phyloP scores from a whole-genome alignment of 192 early-diverging fungal species.

The Entomortierella parvispora region DNA sequence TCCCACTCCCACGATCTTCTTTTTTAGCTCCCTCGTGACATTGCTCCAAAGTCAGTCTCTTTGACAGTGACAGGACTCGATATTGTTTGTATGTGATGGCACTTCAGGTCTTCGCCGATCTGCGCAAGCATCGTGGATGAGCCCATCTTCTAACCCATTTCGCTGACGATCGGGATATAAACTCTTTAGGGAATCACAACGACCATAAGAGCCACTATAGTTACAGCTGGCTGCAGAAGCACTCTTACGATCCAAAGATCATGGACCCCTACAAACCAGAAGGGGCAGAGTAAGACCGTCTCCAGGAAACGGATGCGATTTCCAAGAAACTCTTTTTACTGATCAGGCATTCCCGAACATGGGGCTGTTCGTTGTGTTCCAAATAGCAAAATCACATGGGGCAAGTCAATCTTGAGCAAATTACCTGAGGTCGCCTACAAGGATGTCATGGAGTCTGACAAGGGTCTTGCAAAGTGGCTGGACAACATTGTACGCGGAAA shows the following conservation, averaged over 20 bases:
- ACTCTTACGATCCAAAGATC: constrained; percentile 73
- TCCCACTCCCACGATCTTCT: not conserved
- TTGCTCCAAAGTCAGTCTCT: constrained; percentile 55
- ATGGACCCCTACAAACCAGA: constrained; percentile 27
- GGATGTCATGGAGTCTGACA: constrained; percentile 73
- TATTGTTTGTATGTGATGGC: constrained; percentile 52
- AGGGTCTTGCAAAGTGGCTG: constrained; percentile 77
- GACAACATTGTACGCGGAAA: constrained; percentile 63
- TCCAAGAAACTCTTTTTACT: constrained; percentile 1
- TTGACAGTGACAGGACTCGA: constrained; percentile 52
- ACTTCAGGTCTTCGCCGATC: not conserved
- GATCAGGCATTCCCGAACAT: not conserved
- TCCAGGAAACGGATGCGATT: too few species aligned
- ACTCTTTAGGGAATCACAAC: constrained; percentile 57
- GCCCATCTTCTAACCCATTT: too few species aligned
- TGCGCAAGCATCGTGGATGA: too few species aligned
- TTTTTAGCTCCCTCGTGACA: constrained; percentile 64
- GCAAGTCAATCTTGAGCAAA: constrained; percentile 38
- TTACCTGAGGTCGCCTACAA: constrained; percentile 57
- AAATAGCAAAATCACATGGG: constrained; percentile 47
- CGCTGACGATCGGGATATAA: not conserved
- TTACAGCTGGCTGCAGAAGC: constrained; percentile 69
- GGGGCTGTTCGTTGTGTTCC: constrained; percentile 19
- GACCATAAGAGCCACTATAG: constrained; percentile 67
- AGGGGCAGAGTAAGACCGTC: constrained; percentile 30